Conservation (phyloP, 441 rosid genomes). For the Metrosideros polymorpha region DNA sequence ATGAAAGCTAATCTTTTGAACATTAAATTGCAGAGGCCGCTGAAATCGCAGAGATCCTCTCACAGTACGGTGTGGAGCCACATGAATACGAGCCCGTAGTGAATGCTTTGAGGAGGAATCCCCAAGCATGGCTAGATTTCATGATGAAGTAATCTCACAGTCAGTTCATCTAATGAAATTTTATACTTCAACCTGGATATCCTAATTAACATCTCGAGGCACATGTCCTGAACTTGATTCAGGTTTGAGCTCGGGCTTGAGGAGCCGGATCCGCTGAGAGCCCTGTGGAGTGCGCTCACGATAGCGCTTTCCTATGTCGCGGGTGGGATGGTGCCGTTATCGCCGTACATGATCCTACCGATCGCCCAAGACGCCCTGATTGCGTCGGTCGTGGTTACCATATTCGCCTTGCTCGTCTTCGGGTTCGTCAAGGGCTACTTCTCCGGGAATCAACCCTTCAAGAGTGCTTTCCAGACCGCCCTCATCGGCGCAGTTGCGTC, state of each 20-base stretch:
- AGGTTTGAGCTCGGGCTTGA: slow-evolving; percentile 11
- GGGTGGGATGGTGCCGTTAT: slow-evolving; percentile 2
- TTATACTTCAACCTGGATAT: neutral
- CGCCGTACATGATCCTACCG: neutral
- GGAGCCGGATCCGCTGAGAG: slow-evolving; percentile 7
- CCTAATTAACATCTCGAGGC: neutral
- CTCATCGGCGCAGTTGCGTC: slow-evolving; percentile 8
- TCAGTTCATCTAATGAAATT: neutral
- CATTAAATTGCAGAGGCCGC: slow-evolving; percentile 5
- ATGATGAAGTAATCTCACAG: slow-evolving; percentile 6
- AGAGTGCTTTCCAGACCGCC: slow-evolving; percentile 6
- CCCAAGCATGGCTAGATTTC: slow-evolving; percentile 5
- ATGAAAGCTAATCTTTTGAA: neutral
- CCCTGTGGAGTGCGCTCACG: slow-evolving; percentile 4
- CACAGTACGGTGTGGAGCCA: slow-evolving; percentile 7
- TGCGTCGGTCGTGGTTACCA: neutral
- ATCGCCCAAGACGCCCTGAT: neutral
- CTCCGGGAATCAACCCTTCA: slow-evolving; percentile 7
- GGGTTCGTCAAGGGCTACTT: slow-evolving; percentile 12
- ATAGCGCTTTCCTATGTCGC: neutral
- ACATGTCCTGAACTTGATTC: neutral
- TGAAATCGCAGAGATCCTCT: slow-evolving; percentile 3
- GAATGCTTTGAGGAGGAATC: slow-evolving; percentile 4
- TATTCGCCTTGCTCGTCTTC: neutral
- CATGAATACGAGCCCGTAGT: slow-evolving; percentile 7